Evolutionary conservation across 352 stramenopile genomes (phyloP).

Genomic region (Pythium guiyangense): DNA sequence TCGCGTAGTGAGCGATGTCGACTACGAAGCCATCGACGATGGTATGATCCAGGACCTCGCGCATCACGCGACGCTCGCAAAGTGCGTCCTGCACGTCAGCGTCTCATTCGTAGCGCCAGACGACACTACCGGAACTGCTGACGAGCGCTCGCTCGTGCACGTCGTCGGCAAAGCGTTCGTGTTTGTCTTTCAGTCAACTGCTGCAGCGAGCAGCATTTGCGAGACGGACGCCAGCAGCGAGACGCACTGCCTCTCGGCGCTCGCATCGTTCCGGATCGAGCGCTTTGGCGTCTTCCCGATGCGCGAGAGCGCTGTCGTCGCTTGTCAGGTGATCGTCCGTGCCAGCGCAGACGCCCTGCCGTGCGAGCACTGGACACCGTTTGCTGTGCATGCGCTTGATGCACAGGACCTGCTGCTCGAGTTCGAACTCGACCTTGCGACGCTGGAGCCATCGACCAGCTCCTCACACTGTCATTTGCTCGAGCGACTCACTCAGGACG

Average conservation of each 20-base stretch:
- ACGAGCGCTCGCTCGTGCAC: constrained; percentile 4
- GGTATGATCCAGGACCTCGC: constrained; percentile 15
- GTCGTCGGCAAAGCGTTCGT: constrained; percentile 32
- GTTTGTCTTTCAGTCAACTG: constrained; percentile 28
- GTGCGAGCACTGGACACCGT: constrained; percentile 23
- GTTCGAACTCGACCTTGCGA: constrained; percentile 19
- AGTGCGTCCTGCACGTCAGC: constrained; percentile 13
- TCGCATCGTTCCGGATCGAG: constrained; percentile 19
- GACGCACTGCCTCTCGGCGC: constrained; percentile 5
- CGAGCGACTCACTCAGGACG: constrained; percentile 13
- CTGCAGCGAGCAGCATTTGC: not conserved
- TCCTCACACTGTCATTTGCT: not conserved
- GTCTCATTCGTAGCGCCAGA: not conserved
- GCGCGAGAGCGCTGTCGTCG: constrained; percentile 16
- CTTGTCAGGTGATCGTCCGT: constrained; percentile 1
- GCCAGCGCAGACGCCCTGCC: not conserved
- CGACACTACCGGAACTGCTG: not conserved
- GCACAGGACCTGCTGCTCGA: constrained; percentile 19
- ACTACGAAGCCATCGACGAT: constrained; percentile 5
- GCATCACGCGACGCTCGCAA: constrained; percentile 15
- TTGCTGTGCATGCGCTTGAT: constrained; percentile 14
- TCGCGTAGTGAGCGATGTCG: constrained; percentile 12
- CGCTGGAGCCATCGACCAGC: not conserved
- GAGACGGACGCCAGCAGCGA: not conserved
- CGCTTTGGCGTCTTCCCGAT: constrained; percentile 33